Evolutionary conservation across 2,329 filamentous ascomycete genomes (phyloP).

Genomic region (Penicillium sp.): DNA sequence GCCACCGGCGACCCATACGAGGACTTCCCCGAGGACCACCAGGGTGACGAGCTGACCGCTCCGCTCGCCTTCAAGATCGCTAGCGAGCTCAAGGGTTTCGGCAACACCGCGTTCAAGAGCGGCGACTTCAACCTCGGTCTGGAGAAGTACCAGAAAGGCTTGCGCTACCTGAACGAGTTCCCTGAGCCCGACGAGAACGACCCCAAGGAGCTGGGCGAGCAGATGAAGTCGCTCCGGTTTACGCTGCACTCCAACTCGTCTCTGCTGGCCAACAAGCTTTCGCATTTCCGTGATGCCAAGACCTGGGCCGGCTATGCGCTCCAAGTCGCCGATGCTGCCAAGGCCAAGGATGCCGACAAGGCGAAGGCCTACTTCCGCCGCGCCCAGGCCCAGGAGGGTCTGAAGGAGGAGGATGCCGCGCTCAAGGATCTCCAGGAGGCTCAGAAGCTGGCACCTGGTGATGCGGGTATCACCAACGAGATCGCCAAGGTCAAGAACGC

Average conservation of each 20-base stretch:
- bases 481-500: constrained; percentile 71
- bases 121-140: constrained; percentile 66
- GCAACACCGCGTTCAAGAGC: constrained; percentile 86
- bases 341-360: constrained; percentile 66
- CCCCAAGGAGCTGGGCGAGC: constrained; percentile 59
- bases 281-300: constrained; percentile 64
- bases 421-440: constrained; percentile 71
- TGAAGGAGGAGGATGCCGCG: constrained; percentile 81
- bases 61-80: constrained; percentile 71
- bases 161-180: constrained; percentile 84
- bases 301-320: constrained; percentile 69
- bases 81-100: constrained; percentile 79
- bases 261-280: constrained; percentile 76
- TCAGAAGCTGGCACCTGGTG: constrained; percentile 65
- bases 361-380: constrained; percentile 86
- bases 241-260: constrained; percentile 84
- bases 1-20: constrained; percentile 85
- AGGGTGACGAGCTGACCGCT: constrained; percentile 59
- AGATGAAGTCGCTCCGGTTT: constrained; percentile 71
- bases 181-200: constrained; percentile 65
- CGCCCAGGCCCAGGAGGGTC: constrained; percentile 65
- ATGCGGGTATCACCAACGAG: constrained; percentile 70
- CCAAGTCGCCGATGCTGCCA: constrained; percentile 53
- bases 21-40: constrained; percentile 85
- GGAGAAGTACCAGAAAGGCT: constrained; percentile 89